phyloP scores from a whole-genome alignment of 495 filamentous ascomycete genomes.

The Daldinia caldariorum region DNA sequence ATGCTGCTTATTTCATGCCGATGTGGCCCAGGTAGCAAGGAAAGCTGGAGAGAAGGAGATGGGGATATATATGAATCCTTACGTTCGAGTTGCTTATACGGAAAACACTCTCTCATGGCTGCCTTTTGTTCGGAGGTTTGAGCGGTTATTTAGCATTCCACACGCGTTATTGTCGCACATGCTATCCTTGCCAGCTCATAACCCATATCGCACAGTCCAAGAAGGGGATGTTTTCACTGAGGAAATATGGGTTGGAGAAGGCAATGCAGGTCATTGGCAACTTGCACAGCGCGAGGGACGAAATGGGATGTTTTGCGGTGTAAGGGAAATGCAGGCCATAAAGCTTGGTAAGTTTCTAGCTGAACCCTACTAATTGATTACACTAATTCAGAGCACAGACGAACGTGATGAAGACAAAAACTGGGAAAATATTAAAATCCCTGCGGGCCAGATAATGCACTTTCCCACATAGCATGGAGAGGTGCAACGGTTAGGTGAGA shows the following conservation, averaged over 20 bases:
- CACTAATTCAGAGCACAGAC: constrained; percentile 24
- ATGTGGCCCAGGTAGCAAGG: constrained; percentile 59
- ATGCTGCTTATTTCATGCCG: constrained; percentile 81
- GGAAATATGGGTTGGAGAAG: constrained; percentile 59
- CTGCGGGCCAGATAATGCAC: constrained; percentile 41
- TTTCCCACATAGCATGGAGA: constrained; percentile 42
- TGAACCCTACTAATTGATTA: too few species aligned
- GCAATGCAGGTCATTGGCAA: constrained; percentile 37
- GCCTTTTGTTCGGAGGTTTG: constrained; percentile 63
- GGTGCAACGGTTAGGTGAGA: constrained; percentile 41
- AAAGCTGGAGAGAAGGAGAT: constrained; percentile 58
- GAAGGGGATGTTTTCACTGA: constrained; percentile 64
- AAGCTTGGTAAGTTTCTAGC: constrained; percentile 31
- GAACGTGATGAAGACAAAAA: constrained; percentile 40
- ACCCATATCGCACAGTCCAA: constrained; percentile 65
- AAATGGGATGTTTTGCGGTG: constrained; percentile 49
- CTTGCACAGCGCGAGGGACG: constrained; percentile 39
- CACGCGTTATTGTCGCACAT: constrained; percentile 65
- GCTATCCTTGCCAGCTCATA: constrained; percentile 64
- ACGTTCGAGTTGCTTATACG: constrained; percentile 73
- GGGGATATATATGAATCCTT: constrained; percentile 77
- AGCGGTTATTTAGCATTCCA: constrained; percentile 64
- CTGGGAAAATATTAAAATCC: constrained; percentile 48
- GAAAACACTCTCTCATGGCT: constrained; percentile 64
- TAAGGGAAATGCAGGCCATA: constrained; percentile 49